Base-by-base conservation (phyloP, 139 green algal genomes). In the Chlamydomonas incerta region DNA sequence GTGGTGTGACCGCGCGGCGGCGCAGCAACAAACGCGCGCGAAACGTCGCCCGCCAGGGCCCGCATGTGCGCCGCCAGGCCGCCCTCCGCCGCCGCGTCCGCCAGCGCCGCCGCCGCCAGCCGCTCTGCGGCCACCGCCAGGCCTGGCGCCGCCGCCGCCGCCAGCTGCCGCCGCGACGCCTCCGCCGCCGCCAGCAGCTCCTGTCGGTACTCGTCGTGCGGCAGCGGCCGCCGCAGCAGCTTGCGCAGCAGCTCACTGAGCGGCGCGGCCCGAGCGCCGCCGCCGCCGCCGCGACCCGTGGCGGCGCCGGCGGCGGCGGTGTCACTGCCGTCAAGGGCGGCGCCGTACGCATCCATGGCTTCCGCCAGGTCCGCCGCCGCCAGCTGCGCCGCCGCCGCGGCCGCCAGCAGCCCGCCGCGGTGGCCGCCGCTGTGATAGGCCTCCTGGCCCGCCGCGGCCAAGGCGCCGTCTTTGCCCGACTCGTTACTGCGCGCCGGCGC, bases 181-280 rank as follows among this genome's bases (percentile, higher is more conserved):
- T 28, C 35, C 10, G 62, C 75, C 15, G 31, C 26, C 62, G 5
- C 0, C 31, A n/a, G 60, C 14, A 63, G 29, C 62, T 72, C 60
- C 37, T 23, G 34, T 0, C 24, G 57, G 26, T 33, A 52, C 50
- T 35, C 23, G 4, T 70, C 50, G 0, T n/a, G 60, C 8, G 35
- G 33, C 58, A 9, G 34, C 34, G 24, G 74, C 57, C 8, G 58
- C 62, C 15, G 75, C 41, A 47, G 26, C 24, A 83, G 37, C 75
- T 83, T 83, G 28, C 75, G 75, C 37, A 83, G 26, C 20, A 83
- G 75, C 24, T n/a, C 10, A n/a, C 37, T 57, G 60, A 60, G 55
- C n/a, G n/a, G 29, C 24, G 31, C 13, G 52, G 52, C 52, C 52
- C 52, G 52, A 58, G 13, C 13, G 52, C 52, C 13, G 52, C 18